phyloP scores from a whole-genome alignment of 768 basidiomycete species.

The Boletus vinaceobasis region DNA sequence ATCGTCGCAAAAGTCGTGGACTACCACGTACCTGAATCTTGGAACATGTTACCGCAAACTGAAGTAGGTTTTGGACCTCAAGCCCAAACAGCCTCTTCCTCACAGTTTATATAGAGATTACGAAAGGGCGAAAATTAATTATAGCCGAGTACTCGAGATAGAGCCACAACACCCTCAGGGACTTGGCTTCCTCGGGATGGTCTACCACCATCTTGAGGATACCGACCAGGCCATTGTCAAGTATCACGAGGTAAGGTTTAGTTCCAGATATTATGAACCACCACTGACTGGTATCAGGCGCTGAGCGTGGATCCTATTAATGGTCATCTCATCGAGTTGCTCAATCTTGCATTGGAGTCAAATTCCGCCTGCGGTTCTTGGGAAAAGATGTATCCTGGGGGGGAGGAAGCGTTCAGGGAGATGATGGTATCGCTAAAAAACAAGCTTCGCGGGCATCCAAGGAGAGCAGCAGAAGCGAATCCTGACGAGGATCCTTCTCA shows the following conservation, averaged over 20 bases:
- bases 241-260: conserved; percentile 78
- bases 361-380: conserved; percentile 31
- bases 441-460: conserved; percentile 26
- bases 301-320: conserved; percentile 83
- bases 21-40: conserved; percentile 86
- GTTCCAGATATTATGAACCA: background rate
- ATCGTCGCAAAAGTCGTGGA: conserved; percentile 81
- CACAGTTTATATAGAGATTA: conserved; percentile 36
- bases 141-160: conserved; percentile 77
- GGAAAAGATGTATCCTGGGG: conserved; percentile 34
- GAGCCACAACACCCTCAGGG: conserved; percentile 83
- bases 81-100: background rate
- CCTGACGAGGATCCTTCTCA: conserved; percentile 15
- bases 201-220: conserved; percentile 71
- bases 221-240: conserved; percentile 79
- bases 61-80: conserved; percentile 46
- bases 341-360: conserved; percentile 75
- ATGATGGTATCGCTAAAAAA: conserved; percentile 33
- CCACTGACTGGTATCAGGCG: conserved; percentile 42
- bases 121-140: conserved; percentile 68
- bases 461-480: conserved; percentile 15
- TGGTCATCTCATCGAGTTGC: conserved; percentile 71
- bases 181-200: conserved; percentile 85
- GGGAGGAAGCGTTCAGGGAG: conserved; percentile 30
- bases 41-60: conserved; percentile 86